These are phyloP conservation scores for Mychonastes homosphaera DNA, from an alignment of 139 green algal genomes.

Conservation along the genomic window DNA sequence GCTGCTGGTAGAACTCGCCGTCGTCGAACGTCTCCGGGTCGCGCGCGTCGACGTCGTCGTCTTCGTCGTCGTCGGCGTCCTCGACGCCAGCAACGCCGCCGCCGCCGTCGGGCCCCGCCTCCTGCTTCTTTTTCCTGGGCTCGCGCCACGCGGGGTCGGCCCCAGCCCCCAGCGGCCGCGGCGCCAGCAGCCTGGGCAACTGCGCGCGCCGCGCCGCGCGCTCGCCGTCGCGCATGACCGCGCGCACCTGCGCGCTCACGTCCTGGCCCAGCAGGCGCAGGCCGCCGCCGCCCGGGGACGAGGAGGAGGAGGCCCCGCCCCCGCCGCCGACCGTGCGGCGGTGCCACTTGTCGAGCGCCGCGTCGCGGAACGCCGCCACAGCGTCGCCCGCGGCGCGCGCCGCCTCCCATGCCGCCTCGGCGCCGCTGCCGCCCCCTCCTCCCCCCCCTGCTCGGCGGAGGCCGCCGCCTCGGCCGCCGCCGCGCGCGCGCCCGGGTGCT, in stretches of 20 bases:
- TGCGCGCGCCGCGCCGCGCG: conserved; percentile 25
- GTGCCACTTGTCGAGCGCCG: conserved; percentile 71
- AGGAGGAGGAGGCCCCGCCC: conserved; percentile 22
- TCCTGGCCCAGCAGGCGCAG: conserved; percentile 63
- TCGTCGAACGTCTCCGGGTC: conserved; percentile 83
- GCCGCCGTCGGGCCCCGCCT: not conserved
- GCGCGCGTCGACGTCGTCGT: not conserved
- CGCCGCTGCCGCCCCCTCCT: not conserved
- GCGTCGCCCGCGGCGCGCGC: conserved; percentile 3
- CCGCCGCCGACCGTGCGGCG: conserved; percentile 52
- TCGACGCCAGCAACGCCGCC: not conserved
- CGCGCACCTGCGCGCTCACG: conserved; percentile 49
- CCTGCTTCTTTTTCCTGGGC: not conserved
- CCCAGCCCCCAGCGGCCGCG: conserved; percentile 22
- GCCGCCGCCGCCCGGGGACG: conserved; percentile 23
- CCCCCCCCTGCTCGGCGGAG: not conserved
- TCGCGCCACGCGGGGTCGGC: not conserved
- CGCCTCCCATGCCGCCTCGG: conserved; percentile 9
- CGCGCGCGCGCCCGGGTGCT: conserved; percentile 27
- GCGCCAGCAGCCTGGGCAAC: conserved; percentile 21
- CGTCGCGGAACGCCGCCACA: conserved; percentile 50
- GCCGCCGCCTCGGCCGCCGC: not conserved
- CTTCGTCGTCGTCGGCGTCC: conserved; percentile 1
- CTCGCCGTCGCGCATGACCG: conserved; percentile 18
- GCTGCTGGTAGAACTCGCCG: conserved; percentile 80